Evolutionary conservation across 371 early-diverging fungal genomes (phyloP).

Genomic region (Zychaea mexicana): DNA sequence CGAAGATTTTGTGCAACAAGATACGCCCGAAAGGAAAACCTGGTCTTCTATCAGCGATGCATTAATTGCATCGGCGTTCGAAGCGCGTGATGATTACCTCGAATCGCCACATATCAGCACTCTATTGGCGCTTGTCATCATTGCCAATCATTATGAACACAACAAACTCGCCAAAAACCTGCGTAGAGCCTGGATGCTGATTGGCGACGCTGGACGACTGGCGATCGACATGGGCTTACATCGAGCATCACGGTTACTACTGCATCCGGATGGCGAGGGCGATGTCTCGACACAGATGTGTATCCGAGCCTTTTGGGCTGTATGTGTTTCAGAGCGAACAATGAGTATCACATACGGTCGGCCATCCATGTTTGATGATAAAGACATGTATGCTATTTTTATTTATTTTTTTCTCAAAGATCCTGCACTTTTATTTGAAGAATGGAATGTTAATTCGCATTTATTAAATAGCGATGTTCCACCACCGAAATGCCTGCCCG

Average conservation of each 20-base stretch:
- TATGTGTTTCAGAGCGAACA: conserved; percentile 39
- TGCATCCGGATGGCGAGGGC: background rate
- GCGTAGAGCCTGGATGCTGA: conserved; percentile 38
- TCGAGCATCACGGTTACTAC: conserved; percentile 11
- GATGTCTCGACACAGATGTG: conserved; percentile 25
- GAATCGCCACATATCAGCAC: conserved; percentile 38
- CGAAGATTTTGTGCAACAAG: background rate
- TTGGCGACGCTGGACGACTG: conserved; percentile 44
- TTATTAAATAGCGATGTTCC: conserved; percentile 6
- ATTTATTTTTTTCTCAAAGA: background rate
- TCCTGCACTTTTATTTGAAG: background rate
- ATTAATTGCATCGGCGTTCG: background rate
- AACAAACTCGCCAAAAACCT: conserved; percentile 23
- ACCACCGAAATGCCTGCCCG: background rate
- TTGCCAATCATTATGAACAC: conserved; percentile 40
- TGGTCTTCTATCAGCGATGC: background rate
- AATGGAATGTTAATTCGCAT: background rate
- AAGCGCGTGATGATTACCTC: conserved; percentile 20
- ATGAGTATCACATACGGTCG: conserved; percentile 46
- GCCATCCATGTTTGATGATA: conserved; percentile 47
- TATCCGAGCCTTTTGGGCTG: conserved; percentile 44
- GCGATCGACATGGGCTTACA: conserved; percentile 49
- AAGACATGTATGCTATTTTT: conserved; percentile 35
- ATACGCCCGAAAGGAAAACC: background rate
- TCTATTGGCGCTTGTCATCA: conserved; percentile 29